Evolutionary conservation across 1,139 yeast species (phyloP).

Genomic region (Entelexis sorbosivorans): DNA sequence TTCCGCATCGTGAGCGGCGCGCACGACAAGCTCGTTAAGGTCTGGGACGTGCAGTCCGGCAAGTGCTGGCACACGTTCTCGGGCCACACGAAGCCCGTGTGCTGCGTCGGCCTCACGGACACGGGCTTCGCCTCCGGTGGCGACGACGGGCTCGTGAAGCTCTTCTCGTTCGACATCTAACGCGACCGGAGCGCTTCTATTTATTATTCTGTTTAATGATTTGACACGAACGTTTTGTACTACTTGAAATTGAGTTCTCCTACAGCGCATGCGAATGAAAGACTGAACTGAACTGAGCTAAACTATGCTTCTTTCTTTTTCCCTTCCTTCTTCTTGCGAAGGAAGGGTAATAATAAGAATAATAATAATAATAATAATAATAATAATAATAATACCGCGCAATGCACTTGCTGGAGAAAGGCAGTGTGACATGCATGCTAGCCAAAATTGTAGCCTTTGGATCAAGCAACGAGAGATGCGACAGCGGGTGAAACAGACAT

Average conservation of each 20-base stretch:
- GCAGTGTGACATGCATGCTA: neutral
- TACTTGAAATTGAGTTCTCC: no score
- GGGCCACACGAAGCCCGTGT: conserved; percentile 61
- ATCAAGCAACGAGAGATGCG: neutral
- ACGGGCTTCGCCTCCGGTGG: conserved; percentile 83
- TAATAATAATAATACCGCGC: no score
- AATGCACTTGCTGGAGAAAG: no score
- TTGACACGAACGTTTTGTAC: neutral
- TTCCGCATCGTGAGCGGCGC: conserved; percentile 91
- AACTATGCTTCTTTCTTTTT: no score
- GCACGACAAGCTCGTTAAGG: conserved; percentile 78
- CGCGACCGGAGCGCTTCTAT: neutral
- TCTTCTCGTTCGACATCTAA: conserved; percentile 56
- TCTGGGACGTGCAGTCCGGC: conserved; percentile 93
- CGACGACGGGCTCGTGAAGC: conserved; percentile 71
- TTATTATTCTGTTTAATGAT: neutral
- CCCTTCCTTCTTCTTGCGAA: no score
- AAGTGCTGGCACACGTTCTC: conserved; percentile 87
- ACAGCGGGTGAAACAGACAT: neutral
- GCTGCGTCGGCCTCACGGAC: conserved; percentile 83
- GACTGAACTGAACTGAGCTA: no score
- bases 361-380: no score
- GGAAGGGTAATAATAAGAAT: no score
- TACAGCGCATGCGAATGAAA: no score
- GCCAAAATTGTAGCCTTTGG: neutral